These are phyloP conservation scores for Allium fistulosum DNA, from an alignment of 106 monocot species.

Conservation along the genomic window DNA sequence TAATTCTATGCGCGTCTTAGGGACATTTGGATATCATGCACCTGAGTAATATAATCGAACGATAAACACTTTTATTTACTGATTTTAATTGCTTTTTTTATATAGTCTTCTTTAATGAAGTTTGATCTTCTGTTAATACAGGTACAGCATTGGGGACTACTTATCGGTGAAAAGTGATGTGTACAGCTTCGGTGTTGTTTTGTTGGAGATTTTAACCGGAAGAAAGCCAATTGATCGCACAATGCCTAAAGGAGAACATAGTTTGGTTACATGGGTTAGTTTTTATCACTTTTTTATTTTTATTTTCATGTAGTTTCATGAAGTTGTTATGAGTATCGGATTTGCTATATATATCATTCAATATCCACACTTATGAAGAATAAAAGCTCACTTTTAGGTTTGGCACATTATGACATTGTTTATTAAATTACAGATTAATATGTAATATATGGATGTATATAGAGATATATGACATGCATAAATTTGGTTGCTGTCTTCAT, in stretches of 20 bases:
- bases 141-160: conserved; percentile 23
- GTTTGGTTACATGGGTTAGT: conserved; percentile 4
- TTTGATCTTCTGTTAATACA: background rate
- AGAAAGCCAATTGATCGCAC: conserved; percentile 79
- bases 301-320: background rate
- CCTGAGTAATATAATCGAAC: background rate
- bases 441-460: background rate
- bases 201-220: conserved; percentile 81
- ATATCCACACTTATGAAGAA: background rate
- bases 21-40: conserved; percentile 3
- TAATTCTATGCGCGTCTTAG: background rate
- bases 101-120: background rate
- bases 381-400: background rate
- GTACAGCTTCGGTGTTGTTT: conserved; percentile 83
- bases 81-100: background rate
- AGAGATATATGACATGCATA: background rate
- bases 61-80: background rate
- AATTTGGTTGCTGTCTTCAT: background rate
- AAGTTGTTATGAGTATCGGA: background rate
- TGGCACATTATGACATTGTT: background rate
- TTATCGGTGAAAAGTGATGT: conserved; percentile 87
- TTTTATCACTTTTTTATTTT: background rate
- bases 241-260: conserved; percentile 3
- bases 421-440: no score
- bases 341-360: background rate